Percentiles rank a stretch among this genome's conserved stretches.
These are phyloP conservation scores for Diplodia intermedia DNA, from an alignment of 2,329 filamentous ascomycete genomes.

Conservation along the genomic window DNA sequence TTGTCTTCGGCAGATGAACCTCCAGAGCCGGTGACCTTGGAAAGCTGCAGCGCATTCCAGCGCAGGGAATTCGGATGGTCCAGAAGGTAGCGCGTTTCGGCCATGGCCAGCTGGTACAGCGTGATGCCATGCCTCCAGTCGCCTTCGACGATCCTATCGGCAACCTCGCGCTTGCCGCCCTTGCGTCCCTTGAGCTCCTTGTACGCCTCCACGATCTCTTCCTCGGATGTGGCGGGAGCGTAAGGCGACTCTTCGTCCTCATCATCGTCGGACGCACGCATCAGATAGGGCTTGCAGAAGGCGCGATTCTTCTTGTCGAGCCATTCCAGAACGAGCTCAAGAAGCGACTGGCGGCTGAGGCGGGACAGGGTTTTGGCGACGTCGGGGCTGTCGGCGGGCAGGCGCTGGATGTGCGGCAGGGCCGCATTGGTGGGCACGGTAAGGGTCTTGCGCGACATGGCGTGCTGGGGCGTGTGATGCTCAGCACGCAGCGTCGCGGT, in stretches of 20 bases:
- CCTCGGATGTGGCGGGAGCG: constrained; percentile 68
- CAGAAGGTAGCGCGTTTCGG: constrained; percentile 61
- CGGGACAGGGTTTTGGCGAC: constrained; percentile 72
- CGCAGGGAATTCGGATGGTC: constrained; percentile 59
- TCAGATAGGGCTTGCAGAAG: constrained; percentile 66
- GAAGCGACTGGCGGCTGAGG: constrained; percentile 73
- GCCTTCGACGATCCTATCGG: constrained; percentile 63
- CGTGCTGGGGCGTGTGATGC: constrained; percentile 19
- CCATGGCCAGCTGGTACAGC: constrained; percentile 62
- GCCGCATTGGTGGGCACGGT: constrained; percentile 75
- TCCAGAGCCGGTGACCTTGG: constrained; percentile 43
- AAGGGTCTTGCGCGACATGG: constrained; percentile 45
- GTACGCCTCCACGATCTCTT: constrained; percentile 66
- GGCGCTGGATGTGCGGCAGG: constrained; percentile 72
- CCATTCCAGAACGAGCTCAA: constrained; percentile 79
- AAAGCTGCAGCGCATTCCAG: constrained; percentile 62
- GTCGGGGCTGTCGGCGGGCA: constrained; percentile 69
- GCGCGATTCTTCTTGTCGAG: constrained; percentile 70
- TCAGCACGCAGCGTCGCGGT: constrained; percentile 24
- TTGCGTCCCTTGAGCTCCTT: constrained; percentile 51
- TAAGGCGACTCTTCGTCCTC: constrained; percentile 69
- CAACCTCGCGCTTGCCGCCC: constrained; percentile 60
- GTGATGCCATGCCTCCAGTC: constrained; percentile 64
- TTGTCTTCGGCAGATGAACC: constrained; percentile 36
- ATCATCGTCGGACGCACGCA: constrained; percentile 51